Conservation (phyloP, 2,329 filamentous ascomycete species). For the Paraphoma chrysanthemicola region DNA sequence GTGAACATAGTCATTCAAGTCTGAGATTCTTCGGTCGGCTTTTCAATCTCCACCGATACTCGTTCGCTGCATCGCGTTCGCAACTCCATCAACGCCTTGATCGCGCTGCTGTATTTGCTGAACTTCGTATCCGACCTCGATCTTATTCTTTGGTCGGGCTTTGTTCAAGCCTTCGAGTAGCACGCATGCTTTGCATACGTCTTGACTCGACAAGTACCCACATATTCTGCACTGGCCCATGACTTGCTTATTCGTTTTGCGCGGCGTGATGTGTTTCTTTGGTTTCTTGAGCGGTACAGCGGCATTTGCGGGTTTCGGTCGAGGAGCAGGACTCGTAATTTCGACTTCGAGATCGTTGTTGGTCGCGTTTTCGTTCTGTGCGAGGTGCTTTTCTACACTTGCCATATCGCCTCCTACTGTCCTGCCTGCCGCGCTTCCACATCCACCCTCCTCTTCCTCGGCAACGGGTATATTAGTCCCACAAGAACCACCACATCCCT, state of each 20-base stretch:
- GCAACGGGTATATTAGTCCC: constrained; percentile 44
- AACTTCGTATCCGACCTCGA: constrained; percentile 38
- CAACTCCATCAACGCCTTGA: constrained; percentile 24
- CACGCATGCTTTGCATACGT: constrained; percentile 90
- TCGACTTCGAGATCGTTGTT: constrained; percentile 69
- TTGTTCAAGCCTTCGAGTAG: constrained; percentile 92
- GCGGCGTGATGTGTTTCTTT: constrained; percentile 29
- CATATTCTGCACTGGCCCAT: constrained; percentile 86
- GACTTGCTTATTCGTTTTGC: constrained; percentile 64
- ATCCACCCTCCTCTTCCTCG: constrained; percentile 73
- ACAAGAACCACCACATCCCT: constrained; percentile 41
- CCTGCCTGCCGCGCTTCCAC: constrained; percentile 73
- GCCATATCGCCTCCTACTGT: constrained; percentile 79
- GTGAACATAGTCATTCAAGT: neutral
- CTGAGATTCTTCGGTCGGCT: too few species aligned
- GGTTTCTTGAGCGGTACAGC: constrained; percentile 25
- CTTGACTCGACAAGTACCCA: constrained; percentile 94
- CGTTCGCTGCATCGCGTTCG: constrained; percentile 29
- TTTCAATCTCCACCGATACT: constrained; percentile 28
- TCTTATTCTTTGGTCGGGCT: constrained; percentile 54
- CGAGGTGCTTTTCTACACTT: constrained; percentile 77
- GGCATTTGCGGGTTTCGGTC: constrained; percentile 16
- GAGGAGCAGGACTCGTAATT: constrained; percentile 52
- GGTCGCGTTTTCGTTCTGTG: constrained; percentile 67
- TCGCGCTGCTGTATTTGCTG: constrained; percentile 19